phyloP scores from a whole-genome alignment of 345 rosid species.

The Citrus trifoliata region DNA sequence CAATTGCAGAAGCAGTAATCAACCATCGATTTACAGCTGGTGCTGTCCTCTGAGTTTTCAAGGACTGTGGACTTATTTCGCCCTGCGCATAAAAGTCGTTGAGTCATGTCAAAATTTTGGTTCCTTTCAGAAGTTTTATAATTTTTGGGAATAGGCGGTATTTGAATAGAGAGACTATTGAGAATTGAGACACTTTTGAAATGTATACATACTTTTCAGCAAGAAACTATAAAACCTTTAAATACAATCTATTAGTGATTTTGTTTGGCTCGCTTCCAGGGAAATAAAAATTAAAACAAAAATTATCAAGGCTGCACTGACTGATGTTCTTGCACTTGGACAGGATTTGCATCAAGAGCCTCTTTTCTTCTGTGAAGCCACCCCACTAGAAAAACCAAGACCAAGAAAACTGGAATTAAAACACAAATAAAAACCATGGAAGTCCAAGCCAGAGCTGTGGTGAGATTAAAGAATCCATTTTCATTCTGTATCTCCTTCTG shows the following conservation, averaged over 20 bases:
- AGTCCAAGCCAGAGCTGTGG: not conserved
- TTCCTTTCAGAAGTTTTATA: not conserved
- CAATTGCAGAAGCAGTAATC: constrained; percentile 72
- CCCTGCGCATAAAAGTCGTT: not conserved
- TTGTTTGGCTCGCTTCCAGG: not conserved
- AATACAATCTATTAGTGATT: too few relatives aligned
- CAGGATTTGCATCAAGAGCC: not conserved
- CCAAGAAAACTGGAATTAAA: constrained; percentile 3
- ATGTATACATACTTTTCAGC: too few relatives aligned
- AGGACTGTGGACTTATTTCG: not conserved
- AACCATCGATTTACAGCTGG: constrained; percentile 65
- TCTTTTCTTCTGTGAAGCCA: not conserved
- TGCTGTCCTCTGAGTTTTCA: constrained; percentile 30
- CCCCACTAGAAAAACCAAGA: not conserved
- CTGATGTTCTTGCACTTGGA: not conserved
- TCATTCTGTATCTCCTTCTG: not conserved
- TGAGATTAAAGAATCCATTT: not conserved
- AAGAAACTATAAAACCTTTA: too few relatives aligned
- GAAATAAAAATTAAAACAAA: too few relatives aligned
- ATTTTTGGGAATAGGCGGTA: not conserved
- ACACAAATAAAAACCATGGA: not conserved
- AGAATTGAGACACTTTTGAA: not conserved
- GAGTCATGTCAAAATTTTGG: not conserved
- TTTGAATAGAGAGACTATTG: not conserved
- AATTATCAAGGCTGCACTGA: not conserved